Evolutionary conservation across 2,329 filamentous ascomycete genomes (phyloP), one percentile per base, ranked within the genome.

Genomic region (Didymosphaeria variabile): DNA sequence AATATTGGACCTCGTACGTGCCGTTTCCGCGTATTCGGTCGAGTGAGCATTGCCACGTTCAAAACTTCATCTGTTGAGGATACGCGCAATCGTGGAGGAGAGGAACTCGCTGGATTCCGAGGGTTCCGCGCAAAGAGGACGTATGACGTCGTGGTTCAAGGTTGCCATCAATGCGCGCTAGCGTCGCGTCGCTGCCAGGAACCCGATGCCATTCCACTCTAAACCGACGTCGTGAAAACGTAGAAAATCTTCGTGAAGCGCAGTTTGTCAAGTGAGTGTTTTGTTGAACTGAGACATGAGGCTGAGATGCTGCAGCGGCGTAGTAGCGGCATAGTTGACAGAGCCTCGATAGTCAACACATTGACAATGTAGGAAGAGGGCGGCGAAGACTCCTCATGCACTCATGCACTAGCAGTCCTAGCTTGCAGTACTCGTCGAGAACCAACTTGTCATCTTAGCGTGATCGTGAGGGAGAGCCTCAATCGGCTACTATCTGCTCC

Each of bases 271-370:
- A 29, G 26, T 6, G n/a, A n/a, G n/a, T 29, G 4, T 8, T 23
- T 13, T 45, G 23, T 47, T 13, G 45, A 36, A 42, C 23, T 36
- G 50, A 53, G 21, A 53, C 50, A 40, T 29, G 34, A 42, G 50
- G 36, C 50, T 53, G 50, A 26, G 19, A 52, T 26, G 3, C 21
- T 52, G 50, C 34, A 52, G 32, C 34, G 50, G 34, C 34, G 21
- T 32, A 12, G 49, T 52, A 52, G 32, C 34, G 34, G 45, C 23
- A 23, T 31, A 32, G 45, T 29, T 12, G 45, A 29, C 23, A 29
- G 45, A 47, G 45, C 23, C 45, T 47, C 42, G 19, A 4, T 10
- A 29, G 13, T 17, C 23, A 31, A n/a, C 29, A 47, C 6, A 47
- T 47, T 47, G 45, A 5, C 29, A 31, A 47, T 17, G 23, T n/a